Evolutionary conservation across 768 basidiomycete species (phyloP).

Genomic region (Mycena chlorophos): DNA sequence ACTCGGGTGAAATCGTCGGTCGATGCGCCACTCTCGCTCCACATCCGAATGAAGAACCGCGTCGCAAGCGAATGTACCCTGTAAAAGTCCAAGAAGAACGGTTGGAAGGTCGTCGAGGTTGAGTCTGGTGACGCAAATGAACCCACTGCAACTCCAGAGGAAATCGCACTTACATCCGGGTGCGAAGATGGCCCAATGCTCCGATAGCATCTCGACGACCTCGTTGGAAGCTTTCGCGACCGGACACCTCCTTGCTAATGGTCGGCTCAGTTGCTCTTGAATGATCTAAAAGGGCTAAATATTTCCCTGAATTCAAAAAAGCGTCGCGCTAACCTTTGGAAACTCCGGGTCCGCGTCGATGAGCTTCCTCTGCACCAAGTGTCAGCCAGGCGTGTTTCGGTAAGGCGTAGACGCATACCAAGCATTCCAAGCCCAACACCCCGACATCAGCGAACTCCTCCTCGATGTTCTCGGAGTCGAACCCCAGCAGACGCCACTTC

Average conservation of each 20-base stretch:
- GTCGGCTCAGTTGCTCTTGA: slow-evolving; percentile 76
- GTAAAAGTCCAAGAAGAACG: slow-evolving; percentile 84
- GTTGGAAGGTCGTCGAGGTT: slow-evolving; percentile 78
- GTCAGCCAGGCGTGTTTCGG: background rate
- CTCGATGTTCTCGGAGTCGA: slow-evolving; percentile 70
- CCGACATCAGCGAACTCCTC: slow-evolving; percentile 80
- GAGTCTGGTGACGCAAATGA: slow-evolving; percentile 51
- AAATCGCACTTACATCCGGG: slow-evolving; percentile 64
- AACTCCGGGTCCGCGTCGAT: slow-evolving; percentile 74
- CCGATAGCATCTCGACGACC: slow-evolving; percentile 78
- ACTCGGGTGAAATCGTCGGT: slow-evolving; percentile 77
- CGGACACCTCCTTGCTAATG: slow-evolving; percentile 74
- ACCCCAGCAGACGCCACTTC: slow-evolving; percentile 81
- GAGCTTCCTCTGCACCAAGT: slow-evolving; percentile 59
- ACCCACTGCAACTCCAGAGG: slow-evolving; percentile 2
- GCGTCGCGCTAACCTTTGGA: slow-evolving; percentile 54
- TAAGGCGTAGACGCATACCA: slow-evolving; percentile 47
- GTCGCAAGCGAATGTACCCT: slow-evolving; percentile 79
- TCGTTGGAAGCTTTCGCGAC: slow-evolving; percentile 84
- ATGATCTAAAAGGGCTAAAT: slow-evolving; percentile 51
- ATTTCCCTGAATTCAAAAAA: slow-evolving; percentile 15
- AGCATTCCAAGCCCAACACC: slow-evolving; percentile 76
- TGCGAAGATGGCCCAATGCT: slow-evolving; percentile 84
- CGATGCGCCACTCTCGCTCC: slow-evolving; percentile 83
- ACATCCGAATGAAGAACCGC: slow-evolving; percentile 89